Conservation (phyloP, 1,139 yeast species). For the Suhomyces bribrorum region DNA sequence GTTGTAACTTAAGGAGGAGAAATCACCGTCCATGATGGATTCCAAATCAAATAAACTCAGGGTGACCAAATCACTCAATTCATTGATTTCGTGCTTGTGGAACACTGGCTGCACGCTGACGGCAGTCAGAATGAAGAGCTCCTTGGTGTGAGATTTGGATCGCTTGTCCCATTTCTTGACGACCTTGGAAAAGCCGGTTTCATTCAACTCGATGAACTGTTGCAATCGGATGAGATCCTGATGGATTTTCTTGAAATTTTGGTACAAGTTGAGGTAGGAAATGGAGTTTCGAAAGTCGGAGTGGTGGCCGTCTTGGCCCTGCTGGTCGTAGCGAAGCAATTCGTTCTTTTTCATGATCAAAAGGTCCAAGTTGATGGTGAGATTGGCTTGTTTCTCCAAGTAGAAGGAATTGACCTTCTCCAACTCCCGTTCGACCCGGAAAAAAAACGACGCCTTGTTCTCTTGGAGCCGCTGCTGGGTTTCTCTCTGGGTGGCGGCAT, state of each 20-base stretch:
- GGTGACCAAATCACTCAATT: constrained; percentile 79
- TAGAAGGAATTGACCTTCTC: constrained; percentile 92
- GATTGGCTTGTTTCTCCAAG: constrained; percentile 84
- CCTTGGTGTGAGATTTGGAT: constrained; percentile 92
- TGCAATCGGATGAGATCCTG: constrained; percentile 85
- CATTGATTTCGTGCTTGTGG: constrained; percentile 84
- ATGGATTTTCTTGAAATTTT: constrained; percentile 85
- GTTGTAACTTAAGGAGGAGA: constrained; percentile 31
- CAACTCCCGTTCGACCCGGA: constrained; percentile 86
- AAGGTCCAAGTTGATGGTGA: constrained; percentile 74
- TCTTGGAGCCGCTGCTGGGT: constrained; percentile 72
- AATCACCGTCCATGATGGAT: constrained; percentile 81
- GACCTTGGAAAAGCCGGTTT: constrained; percentile 93
- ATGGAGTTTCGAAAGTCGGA: constrained; percentile 45
- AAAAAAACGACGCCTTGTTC: constrained; percentile 91
- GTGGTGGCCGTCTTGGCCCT: constrained; percentile 17
- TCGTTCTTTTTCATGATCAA: constrained; percentile 71
- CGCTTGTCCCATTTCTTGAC: constrained; percentile 97
- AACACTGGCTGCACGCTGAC: constrained; percentile 96
- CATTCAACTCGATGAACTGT: constrained; percentile 90
- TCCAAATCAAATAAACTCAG: constrained; percentile 80
- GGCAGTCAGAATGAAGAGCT: constrained; percentile 84
- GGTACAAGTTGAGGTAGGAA: constrained; percentile 59
- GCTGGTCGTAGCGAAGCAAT: constrained; percentile 30
- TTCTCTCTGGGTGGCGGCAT: constrained; percentile 29